Evolutionary conservation across 169 alveolate genomes (phyloP).

Genomic region (Eimeria maxima): DNA sequence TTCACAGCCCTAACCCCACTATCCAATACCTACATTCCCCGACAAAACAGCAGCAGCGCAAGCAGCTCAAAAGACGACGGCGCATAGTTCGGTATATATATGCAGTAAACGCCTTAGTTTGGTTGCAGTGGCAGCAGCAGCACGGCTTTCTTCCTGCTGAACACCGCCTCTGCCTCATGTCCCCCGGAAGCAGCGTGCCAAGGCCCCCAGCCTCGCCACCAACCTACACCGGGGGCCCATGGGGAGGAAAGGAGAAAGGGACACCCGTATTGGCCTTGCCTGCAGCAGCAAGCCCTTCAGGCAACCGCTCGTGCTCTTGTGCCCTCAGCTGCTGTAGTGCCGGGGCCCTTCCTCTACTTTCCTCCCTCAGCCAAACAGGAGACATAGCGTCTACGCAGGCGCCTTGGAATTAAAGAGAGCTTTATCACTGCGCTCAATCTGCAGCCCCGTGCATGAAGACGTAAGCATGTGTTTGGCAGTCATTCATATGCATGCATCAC

Average conservation of each 20-base stretch:
- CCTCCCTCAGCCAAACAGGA: not conserved
- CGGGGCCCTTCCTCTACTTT: not conserved
- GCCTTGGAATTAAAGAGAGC: not conserved
- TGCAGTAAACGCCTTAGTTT: not conserved
- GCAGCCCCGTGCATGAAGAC: not conserved
- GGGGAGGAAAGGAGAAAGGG: not conserved
- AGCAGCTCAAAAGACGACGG: not conserved
- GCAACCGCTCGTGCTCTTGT: not conserved
- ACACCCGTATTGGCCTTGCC: not conserved
- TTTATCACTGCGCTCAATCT: not conserved
- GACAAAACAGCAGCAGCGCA: not conserved
- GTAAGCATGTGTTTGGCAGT: too few relatives aligned
- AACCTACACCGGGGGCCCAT: not conserved
- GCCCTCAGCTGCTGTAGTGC: not conserved
- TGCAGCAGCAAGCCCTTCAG: not conserved
- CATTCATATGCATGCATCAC: too few relatives aligned
- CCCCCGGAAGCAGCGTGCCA: not conserved
- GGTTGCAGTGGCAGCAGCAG: not conserved
- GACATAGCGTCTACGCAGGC: not conserved
- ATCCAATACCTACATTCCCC: too few relatives aligned
- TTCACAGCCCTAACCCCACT: too few relatives aligned
- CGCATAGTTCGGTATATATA: too few relatives aligned
- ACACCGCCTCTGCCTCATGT: not conserved
- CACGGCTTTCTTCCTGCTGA: not conserved
- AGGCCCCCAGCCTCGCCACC: not conserved